These are phyloP conservation scores for Cyclotella distinguenda DNA, from an alignment of 108 stramenopile species.

Conservation along the genomic window DNA sequence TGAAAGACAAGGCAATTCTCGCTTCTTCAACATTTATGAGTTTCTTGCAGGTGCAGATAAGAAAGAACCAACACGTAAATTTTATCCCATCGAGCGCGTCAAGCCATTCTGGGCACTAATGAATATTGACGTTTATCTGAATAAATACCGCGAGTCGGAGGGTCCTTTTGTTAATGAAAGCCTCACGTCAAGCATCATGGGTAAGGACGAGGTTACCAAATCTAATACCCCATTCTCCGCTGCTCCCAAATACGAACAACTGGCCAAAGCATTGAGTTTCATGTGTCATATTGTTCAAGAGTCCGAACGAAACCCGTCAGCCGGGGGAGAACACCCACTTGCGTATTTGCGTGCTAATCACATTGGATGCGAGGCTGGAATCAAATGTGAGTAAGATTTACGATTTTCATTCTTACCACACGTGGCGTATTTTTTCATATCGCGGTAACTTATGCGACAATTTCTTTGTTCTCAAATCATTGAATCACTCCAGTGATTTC, in stretches of 20 bases:
- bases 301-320: conserved; percentile 49
- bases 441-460: not conserved
- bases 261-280: conserved; percentile 83
- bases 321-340: conserved; percentile 45
- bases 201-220: conserved; percentile 3
- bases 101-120: conserved; percentile 85
- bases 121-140: conserved; percentile 80
- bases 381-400: conserved; percentile 42
- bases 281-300: conserved; percentile 80
- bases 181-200: conserved; percentile 3
- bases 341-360: conserved; percentile 71
- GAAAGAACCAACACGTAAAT: conserved; percentile 71
- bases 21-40: conserved; percentile 79
- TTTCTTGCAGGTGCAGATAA: conserved; percentile 75
- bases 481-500: conserved; percentile 45
- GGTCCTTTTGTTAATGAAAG: conserved; percentile 41
- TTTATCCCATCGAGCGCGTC: conserved; percentile 83
- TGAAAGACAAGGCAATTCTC: not conserved
- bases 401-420: too few species aligned
- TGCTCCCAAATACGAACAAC: conserved; percentile 76
- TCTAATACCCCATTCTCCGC: conserved; percentile 22
- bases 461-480: not conserved
- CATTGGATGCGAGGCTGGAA: conserved; percentile 77
- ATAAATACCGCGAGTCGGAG: conserved; percentile 46
- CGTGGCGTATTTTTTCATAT: not conserved